phyloP scores from a whole-genome alignment of 352 stramenopile genomes.

The Globisporangium uncinulatum region DNA sequence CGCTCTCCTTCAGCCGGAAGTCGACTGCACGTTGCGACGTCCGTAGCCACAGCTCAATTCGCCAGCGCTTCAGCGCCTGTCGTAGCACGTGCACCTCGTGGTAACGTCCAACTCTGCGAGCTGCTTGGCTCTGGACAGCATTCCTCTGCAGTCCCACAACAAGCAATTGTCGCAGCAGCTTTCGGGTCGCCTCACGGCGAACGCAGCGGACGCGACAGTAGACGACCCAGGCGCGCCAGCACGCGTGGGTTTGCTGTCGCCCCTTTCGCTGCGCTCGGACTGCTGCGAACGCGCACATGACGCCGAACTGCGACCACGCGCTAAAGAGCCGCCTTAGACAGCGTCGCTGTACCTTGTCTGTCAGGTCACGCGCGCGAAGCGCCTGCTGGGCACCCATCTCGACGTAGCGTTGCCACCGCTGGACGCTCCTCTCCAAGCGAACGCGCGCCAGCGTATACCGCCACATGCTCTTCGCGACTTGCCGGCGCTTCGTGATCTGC shows the following conservation, averaged over 20 bases:
- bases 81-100: background rate
- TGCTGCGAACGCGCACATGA: slow-evolving; percentile 2
- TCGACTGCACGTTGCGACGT: background rate
- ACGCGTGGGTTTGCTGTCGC: background rate
- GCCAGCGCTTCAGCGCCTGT: slow-evolving; percentile 2
- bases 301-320: slow-evolving; percentile 7
- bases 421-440: slow-evolving; percentile 1
- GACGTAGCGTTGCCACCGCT: slow-evolving; percentile 5
- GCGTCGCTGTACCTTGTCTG: background rate
- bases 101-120: background rate
- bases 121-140: background rate
- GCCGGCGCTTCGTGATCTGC: slow-evolving; percentile 18
- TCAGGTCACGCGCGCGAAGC: background rate
- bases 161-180: slow-evolving; percentile 3
- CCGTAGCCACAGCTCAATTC: slow-evolving; percentile 9
- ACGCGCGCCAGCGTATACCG: slow-evolving; percentile 12
- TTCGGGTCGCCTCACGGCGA: background rate
- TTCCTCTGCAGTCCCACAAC: slow-evolving; percentile 4
- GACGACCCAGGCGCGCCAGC: slow-evolving; percentile 2
- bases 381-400: background rate
- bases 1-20: background rate
- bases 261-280: background rate
- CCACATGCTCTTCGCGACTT: slow-evolving; percentile 18
- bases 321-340: background rate
- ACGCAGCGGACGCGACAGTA: background rate